Conservation (phyloP, 75 land plant species). For the Azolla pinnata region DNA sequence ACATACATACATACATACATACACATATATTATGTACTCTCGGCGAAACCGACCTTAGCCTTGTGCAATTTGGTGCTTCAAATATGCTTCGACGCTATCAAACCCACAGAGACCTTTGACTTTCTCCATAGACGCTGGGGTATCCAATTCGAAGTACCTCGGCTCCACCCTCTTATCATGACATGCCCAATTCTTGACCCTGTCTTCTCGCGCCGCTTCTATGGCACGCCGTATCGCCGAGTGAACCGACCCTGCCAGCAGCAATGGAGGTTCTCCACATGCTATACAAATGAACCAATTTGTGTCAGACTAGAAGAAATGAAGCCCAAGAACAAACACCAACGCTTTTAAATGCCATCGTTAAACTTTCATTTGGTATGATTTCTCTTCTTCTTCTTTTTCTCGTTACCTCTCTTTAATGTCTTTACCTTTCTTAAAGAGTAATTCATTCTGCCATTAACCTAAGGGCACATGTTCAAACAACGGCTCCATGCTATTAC, state of each 20-base stretch:
- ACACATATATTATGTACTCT: too few relatives aligned
- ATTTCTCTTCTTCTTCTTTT: too few relatives aligned
- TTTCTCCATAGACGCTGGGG: slow-evolving; percentile 74
- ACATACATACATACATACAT: too few relatives aligned
- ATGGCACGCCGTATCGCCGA: slow-evolving; percentile 65
- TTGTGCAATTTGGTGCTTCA: slow-evolving; percentile 22
- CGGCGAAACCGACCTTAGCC: too few relatives aligned
- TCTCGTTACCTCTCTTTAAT: too few relatives aligned
- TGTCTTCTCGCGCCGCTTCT: slow-evolving; percentile 40
- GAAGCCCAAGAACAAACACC: neutral
- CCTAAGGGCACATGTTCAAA: neutral
- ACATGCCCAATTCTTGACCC: neutral
- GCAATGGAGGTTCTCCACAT: slow-evolving; percentile 82
- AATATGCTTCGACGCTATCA: slow-evolving; percentile 53
- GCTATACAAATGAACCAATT: too few relatives aligned
- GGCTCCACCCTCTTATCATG: slow-evolving; percentile 3
- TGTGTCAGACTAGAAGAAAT: too few relatives aligned
- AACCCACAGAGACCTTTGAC: slow-evolving; percentile 66
- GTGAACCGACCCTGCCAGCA: slow-evolving; percentile 64
- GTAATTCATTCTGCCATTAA: too few relatives aligned
- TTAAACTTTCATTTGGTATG: too few relatives aligned
- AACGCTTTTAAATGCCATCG: too few relatives aligned
- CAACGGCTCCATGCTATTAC: neutral
- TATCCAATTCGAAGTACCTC: slow-evolving; percentile 35
- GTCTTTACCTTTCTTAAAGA: too few relatives aligned